Conservation (phyloP, 2,329 filamentous ascomycete genomes). For the Didymella glomerata region DNA sequence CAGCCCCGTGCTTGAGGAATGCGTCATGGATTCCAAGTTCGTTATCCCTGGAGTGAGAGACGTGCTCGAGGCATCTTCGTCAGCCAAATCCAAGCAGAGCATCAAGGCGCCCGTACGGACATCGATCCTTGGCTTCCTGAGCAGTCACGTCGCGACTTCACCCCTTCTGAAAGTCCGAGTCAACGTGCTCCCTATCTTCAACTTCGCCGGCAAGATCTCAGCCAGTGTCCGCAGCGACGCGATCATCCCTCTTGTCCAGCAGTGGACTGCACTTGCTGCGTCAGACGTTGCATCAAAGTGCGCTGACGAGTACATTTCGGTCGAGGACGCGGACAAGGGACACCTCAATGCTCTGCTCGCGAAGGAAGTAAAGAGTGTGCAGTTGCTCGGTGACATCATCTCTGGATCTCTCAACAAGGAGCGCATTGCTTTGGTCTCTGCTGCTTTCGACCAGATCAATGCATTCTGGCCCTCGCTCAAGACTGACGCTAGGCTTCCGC, state of each 20-base stretch:
- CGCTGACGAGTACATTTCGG: slow-evolving; percentile 57
- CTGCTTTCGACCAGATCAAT: slow-evolving; percentile 73
- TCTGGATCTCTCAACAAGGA: slow-evolving; percentile 54
- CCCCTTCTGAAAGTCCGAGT: slow-evolving; percentile 75
- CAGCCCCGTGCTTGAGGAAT: slow-evolving; percentile 84
- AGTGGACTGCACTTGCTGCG: slow-evolving; percentile 69
- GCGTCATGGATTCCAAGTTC: slow-evolving; percentile 78
- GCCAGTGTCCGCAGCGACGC: slow-evolving; percentile 76
- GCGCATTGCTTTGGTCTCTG: slow-evolving; percentile 65
- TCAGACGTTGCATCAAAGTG: slow-evolving; percentile 63
- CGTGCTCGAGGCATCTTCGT: slow-evolving; percentile 64
- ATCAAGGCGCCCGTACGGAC: slow-evolving; percentile 70
- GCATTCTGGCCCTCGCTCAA: slow-evolving; percentile 78
- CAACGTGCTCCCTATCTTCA: slow-evolving; percentile 74
- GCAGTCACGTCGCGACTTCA: slow-evolving; percentile 74
- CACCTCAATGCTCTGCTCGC: slow-evolving; percentile 63
- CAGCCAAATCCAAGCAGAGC: slow-evolving; percentile 30
- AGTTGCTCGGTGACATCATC: slow-evolving; percentile 62
- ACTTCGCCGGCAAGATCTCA: slow-evolving; percentile 74
- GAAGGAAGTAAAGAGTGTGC: slow-evolving; percentile 66
- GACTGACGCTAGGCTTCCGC: slow-evolving; percentile 65
- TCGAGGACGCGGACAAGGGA: slow-evolving; percentile 60
- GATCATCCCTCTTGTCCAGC: slow-evolving; percentile 76
- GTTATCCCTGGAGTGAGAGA: slow-evolving; percentile 70
- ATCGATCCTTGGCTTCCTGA: slow-evolving; percentile 74